Evolutionary conservation across 2,329 filamentous ascomycete species (phyloP).

Genomic region (Talaromyces sp.): DNA sequence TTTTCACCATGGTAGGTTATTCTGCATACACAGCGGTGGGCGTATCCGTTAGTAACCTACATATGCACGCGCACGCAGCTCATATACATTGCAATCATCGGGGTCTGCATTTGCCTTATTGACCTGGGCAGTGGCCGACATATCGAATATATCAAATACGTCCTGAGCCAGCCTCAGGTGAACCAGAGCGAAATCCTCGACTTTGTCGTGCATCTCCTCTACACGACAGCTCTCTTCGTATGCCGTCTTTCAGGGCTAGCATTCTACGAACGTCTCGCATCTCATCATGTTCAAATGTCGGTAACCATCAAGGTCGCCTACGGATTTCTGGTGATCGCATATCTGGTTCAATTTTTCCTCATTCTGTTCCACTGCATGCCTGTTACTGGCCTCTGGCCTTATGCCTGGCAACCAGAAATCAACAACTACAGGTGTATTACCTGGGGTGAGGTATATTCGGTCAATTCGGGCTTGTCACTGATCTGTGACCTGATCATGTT

Average conservation of each 20-base stretch:
- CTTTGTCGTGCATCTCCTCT: conserved; percentile 50
- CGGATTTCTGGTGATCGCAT: conserved; percentile 26
- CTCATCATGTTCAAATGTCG: conserved; percentile 18
- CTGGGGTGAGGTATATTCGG: conserved; percentile 51
- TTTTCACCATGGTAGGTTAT: conserved; percentile 39
- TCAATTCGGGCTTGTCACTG: conserved; percentile 48
- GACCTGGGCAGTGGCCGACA: conserved; percentile 6
- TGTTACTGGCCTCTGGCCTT: conserved; percentile 51
- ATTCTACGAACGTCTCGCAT: conserved; percentile 47
- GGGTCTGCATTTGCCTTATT: conserved; percentile 2
- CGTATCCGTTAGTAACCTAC: neutral
- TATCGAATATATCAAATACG: conserved; percentile 5
- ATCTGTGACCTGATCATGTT: conserved; percentile 49
- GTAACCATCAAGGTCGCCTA: neutral
- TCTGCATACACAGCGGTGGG: neutral
- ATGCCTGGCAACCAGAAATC: conserved; percentile 42
- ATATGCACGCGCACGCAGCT: neutral
- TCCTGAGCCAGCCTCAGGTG: neutral
- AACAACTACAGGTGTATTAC: conserved; percentile 42
- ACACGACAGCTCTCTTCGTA: conserved; percentile 47
- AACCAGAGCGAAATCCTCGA: conserved; percentile 45
- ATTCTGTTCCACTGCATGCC: conserved; percentile 51
- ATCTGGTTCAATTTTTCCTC: conserved; percentile 47
- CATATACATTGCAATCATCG: conserved; percentile 6
- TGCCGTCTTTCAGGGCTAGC: conserved; percentile 51